Conservation (phyloP, 768 basidiomycete species). For the Roridomyces roridus region DNA sequence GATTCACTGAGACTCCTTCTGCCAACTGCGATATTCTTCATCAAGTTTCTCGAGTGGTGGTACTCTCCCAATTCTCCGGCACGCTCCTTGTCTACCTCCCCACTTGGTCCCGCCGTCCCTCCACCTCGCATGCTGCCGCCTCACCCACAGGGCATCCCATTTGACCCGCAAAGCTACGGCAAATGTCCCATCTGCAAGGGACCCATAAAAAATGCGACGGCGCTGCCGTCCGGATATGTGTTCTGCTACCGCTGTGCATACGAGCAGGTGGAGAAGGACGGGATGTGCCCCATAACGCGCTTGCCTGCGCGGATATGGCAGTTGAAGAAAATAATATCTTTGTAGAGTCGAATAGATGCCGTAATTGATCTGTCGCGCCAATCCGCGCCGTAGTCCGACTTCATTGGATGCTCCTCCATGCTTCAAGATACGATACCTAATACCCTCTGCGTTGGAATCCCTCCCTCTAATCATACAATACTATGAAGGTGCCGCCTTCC, state of each 20-base stretch:
- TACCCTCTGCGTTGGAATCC: neutral
- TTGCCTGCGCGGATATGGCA: constrained; percentile 79
- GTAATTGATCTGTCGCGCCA: neutral
- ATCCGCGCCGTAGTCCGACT: constrained; percentile 10
- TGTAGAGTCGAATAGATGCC: too few species aligned
- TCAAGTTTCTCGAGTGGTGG: constrained; percentile 99
- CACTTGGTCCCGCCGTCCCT: constrained; percentile 72
- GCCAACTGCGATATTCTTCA: constrained; percentile 90
- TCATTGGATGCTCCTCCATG: constrained; percentile 4
- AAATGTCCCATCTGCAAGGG: constrained; percentile 82
- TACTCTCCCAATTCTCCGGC: constrained; percentile 93
- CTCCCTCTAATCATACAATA: constrained; percentile 5
- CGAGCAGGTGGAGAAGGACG: constrained; percentile 78
- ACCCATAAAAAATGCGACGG: constrained; percentile 83
- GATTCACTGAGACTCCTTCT: constrained; percentile 82
- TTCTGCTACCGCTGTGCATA: constrained; percentile 94
- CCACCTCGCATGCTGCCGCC: constrained; percentile 80
- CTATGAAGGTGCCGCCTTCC: constrained; percentile 15
- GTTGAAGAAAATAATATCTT: constrained; percentile 76
- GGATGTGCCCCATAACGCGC: constrained; percentile 88
- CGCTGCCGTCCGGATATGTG: constrained; percentile 91
- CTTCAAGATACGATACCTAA: constrained; percentile 15
- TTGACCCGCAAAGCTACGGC: constrained; percentile 75
- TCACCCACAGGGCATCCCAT: constrained; percentile 72
- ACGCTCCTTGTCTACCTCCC: constrained; percentile 67